Evolutionary conservation across 768 basidiomycete species (phyloP), one percentile per base, ranked within the genome.

Genomic region (Psilocybe cubensis): DNA sequence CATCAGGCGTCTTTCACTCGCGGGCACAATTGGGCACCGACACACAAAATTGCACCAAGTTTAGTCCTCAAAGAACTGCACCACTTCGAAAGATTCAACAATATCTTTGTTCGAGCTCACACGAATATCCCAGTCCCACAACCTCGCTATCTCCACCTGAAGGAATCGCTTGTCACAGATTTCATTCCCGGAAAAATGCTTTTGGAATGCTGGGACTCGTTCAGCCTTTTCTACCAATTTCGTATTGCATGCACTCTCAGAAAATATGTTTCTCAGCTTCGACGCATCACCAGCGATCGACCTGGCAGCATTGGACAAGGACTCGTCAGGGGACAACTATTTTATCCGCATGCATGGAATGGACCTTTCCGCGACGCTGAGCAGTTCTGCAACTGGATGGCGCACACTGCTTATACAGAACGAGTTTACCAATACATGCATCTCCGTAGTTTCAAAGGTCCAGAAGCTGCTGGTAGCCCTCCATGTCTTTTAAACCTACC

Each of bases 171-270:
- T 25, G 63, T 66, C 25, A 59, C 72, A 63, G 71, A 73, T 50
- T 62, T 63, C 42, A 58, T 73, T 31, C 47, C 63, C 12, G 71
- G 68, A 11, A 38, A 59, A 23, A 63, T 55, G 47, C 64, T 73
- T 25, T 31, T 46, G 14, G 43, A 64, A 9, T 60, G 58, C 48
- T 73, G 73, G 73, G 54, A 61, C 9, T 56, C 54, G 2, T 53
- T 70, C 25, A 51, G 63, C 23, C 23, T 56, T 8, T 64, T 59
- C 38, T 58, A 51, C 42, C 64, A 66, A 52, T 58, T 71, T 29
- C 56, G 60, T 29, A 56, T 71, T 20, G 67, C 67, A 1, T 70
- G 64, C 46, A 69, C 68, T 6, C 43, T 73, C 9, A 65, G 71
- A 1, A 38, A 63, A 10, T 72, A 72, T 46, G 40, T 71, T 11